These are phyloP conservation scores for Mortierella sp. DNA, from an alignment of 371 early-diverging fungal species.

Conservation along the genomic window DNA sequence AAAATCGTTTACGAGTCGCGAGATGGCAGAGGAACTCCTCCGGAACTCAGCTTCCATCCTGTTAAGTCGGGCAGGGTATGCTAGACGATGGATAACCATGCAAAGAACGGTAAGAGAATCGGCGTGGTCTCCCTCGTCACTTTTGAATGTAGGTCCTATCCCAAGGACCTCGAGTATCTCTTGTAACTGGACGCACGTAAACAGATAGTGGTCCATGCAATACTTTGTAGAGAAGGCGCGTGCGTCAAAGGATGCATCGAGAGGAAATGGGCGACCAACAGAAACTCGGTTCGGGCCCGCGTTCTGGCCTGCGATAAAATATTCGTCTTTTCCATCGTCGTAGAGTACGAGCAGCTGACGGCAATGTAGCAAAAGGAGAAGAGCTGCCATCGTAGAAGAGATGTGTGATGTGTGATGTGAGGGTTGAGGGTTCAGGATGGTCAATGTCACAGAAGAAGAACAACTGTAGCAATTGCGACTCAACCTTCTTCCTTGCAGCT, in stretches of 20 bases:
- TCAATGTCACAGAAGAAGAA: no score
- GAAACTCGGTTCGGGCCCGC: neutral
- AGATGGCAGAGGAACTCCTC: neutral
- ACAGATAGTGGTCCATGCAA: neutral
- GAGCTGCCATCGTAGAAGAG: no score
- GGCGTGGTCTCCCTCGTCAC: neutral
- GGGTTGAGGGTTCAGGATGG: no score
- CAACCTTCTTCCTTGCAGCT: no score
- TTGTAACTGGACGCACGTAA: neutral
- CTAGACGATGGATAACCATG: neutral
- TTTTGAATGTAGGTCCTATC: neutral
- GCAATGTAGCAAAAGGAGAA: no score
- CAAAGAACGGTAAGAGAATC: neutral
- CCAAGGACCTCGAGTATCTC: neutral
- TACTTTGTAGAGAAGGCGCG: neutral
- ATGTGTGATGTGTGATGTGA: no score
- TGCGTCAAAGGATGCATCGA: neutral
- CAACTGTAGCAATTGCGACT: no score
- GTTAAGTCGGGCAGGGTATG: neutral
- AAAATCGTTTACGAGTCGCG: neutral
- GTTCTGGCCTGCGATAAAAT: no score
- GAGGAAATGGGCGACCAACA: neutral
- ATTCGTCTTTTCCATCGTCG: no score
- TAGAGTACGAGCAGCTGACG: no score
- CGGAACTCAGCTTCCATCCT: neutral